Conservation (phyloP, 768 basidiomycete genomes). For the Vararia minispora region DNA sequence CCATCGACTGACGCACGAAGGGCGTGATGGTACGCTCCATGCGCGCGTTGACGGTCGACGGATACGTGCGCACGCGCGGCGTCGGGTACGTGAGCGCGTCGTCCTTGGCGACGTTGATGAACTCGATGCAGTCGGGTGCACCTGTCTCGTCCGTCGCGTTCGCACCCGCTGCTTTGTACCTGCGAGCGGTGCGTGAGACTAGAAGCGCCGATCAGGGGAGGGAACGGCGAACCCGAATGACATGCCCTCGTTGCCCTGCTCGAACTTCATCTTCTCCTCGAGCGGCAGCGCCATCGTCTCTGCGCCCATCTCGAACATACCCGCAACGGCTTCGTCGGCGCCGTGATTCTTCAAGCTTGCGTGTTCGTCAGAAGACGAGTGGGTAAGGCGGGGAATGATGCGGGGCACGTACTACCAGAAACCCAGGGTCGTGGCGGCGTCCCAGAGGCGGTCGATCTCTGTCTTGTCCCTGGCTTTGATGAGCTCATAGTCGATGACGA, state of each 20-base stretch:
- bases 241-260: slow-evolving; percentile 28
- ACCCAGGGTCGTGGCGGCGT: slow-evolving; percentile 35
- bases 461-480: slow-evolving; percentile 23
- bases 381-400: not conserved
- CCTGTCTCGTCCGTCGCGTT: slow-evolving; percentile 22
- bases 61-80: slow-evolving; percentile 19
- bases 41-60: slow-evolving; percentile 13
- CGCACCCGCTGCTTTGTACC: slow-evolving; percentile 20
- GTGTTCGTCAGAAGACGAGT: not conserved
- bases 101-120: slow-evolving; percentile 24
- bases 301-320: slow-evolving; percentile 29
- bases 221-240: slow-evolving; percentile 23
- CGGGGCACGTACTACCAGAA: slow-evolving; percentile 41
- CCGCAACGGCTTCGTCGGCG: slow-evolving; percentile 22
- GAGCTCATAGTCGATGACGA: slow-evolving; percentile 33
- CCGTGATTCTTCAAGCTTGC: slow-evolving; percentile 36
- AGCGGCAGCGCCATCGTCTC: slow-evolving; percentile 26
- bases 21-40: slow-evolving; percentile 12
- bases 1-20: slow-evolving; percentile 17
- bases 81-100: slow-evolving; percentile 21
- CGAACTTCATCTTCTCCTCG: slow-evolving; percentile 29
- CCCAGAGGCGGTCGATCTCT: slow-evolving; percentile 34
- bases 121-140: slow-evolving; percentile 20
- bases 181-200: not conserved
- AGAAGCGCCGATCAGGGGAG: not conserved